Evolutionary conservation across 139 green algal species (phyloP).

Genomic region (Yamagishiella unicocca): DNA sequence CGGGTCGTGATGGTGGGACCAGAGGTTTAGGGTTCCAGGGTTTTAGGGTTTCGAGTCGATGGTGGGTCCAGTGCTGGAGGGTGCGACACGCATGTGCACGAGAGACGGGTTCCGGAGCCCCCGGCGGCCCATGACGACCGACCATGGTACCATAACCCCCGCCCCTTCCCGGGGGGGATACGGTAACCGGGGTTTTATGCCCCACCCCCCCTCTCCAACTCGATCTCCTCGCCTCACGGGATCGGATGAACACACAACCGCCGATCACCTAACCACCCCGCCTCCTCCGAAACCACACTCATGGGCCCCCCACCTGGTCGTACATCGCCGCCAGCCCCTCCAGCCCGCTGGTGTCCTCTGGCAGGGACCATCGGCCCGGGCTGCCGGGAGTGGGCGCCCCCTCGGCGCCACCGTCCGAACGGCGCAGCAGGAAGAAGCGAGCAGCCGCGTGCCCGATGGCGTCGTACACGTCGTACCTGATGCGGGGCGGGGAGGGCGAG

Average conservation of each 20-base stretch:
- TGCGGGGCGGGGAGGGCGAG: no score
- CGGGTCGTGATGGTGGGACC: no score
- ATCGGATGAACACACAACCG: not conserved
- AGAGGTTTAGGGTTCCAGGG: no score
- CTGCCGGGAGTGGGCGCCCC: constrained; percentile 14
- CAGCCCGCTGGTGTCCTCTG: constrained; percentile 37
- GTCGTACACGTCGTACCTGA: constrained; percentile 43
- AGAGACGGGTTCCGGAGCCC: no score
- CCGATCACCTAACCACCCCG: not conserved
- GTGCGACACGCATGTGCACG: no score
- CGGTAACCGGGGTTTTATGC: not conserved
- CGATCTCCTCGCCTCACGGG: not conserved
- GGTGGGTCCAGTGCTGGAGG: no score
- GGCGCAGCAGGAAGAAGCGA: constrained; percentile 9
- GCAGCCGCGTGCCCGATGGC: not conserved
- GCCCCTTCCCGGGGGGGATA: no score
- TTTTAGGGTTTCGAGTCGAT: no score
- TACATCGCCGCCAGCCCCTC: constrained; percentile 39
- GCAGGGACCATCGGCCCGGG: constrained; percentile 47
- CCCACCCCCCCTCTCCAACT: not conserved
- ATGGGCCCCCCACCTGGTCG: not conserved
- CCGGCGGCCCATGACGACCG: no score
- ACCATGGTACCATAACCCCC: no score
- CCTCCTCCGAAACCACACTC: not conserved
- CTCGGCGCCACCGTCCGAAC: not conserved